Percentiles rank a stretch among this genome's conserved stretches.
phyloP scores from a whole-genome alignment of 192 early-diverging fungal genomes.

The Coemansia sp. region DNA sequence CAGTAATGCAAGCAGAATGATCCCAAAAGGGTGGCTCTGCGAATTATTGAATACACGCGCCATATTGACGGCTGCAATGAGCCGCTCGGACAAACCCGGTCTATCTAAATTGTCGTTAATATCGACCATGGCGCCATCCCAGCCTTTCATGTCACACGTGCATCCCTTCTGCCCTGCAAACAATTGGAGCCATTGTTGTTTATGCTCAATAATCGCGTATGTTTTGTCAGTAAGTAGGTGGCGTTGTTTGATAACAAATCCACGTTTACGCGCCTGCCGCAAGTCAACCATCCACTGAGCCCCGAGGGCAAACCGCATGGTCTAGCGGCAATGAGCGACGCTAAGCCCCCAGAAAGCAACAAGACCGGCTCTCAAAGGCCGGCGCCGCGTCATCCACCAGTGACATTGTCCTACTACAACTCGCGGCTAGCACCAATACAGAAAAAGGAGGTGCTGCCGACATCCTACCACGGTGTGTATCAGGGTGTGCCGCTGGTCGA shows the following conservation, averaged over 20 bases:
- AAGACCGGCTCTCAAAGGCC: conserved; percentile 2
- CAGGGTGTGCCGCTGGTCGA: conserved; percentile 37
- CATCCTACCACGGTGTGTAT: conserved; percentile 23
- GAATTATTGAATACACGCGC: not conserved
- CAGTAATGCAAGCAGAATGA: not conserved
- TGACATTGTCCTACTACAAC: conserved; percentile 32
- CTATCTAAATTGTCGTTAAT: conserved; percentile 7
- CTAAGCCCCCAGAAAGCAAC: conserved; percentile 13
- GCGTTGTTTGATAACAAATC: conserved; percentile 18
- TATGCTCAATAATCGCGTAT: not conserved
- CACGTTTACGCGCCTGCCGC: not conserved
- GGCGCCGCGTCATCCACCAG: conserved; percentile 2
- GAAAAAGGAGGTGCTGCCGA: conserved; percentile 15
- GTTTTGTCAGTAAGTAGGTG: conserved; percentile 24
- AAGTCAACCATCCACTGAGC: not conserved
- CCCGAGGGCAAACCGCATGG: not conserved
- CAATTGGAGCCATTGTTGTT: conserved; percentile 3
- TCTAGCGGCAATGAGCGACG: not conserved
- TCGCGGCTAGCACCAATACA: conserved; percentile 31
- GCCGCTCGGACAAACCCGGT: conserved; percentile 1
- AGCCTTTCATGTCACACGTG: not conserved
- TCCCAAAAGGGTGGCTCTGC: not conserved
- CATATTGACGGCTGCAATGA: not conserved
- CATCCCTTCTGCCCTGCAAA: conserved; percentile 7
- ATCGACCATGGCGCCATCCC: not conserved